Evolutionary conservation across 306 rosid species (phyloP), one percentile per base, ranked within the genome.

Genomic region (Spatholobus suberectus): DNA sequence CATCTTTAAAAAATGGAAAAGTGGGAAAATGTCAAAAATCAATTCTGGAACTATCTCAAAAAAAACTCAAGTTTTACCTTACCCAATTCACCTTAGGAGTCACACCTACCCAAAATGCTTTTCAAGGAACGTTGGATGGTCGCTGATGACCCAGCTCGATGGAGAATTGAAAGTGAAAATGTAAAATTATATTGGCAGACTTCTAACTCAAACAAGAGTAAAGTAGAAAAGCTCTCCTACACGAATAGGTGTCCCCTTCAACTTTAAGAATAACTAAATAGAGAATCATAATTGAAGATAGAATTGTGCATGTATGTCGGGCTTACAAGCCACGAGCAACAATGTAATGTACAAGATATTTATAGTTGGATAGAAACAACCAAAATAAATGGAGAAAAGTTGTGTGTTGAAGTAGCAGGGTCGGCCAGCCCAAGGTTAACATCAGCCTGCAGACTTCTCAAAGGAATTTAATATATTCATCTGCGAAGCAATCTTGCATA

Each of bases 391-490:
- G 52, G 3, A 73, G 51, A 54, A 7, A 6, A 55, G 15, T 73
- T 52, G n/a, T 38, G 68, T 4, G 41, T 57, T 57, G 35, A 71
- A 13, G 27, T 71, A 46, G 54, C 46, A 37, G 43, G 76, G 54
- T 49, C 75, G 49, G 67, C 32, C 18, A 38, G 58, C 58, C 40
- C 54, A 68, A 51, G 4, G 20, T 41, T n/a, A 61, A 66, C 38
- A 26, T 26, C 17, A 26, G 65, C 17, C 12, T 20, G 62, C 14
- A 2, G 34, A 23, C 34, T 61, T 63, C 69, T 24, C 44, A 83
- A 77, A 77, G 61, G 23, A 77, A 47, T 18, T 73, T 43, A 71
- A 59, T 49, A 83, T 32, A 77, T 59, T 81, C 65, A 71, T 55
- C 83, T 14, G 76, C 26, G 9, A 26, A 43, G 43, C 58, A 78